These are phyloP conservation scores for Paraconiothyrium sp. DNA, from an alignment of 2,329 filamentous ascomycete species.

Conservation along the genomic window DNA sequence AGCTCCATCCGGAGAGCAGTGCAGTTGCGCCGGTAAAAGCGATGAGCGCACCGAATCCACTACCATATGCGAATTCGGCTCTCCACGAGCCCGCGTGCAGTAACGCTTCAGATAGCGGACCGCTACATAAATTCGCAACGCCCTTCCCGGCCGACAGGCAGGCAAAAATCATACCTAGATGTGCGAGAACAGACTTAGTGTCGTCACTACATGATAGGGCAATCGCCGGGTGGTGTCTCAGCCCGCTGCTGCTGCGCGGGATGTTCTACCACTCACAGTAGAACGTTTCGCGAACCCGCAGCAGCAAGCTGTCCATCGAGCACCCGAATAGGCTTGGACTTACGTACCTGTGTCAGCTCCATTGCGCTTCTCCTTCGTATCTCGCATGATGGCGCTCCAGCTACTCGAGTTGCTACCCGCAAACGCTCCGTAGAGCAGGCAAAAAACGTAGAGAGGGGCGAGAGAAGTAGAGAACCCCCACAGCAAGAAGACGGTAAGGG, in stretches of 20 bases:
- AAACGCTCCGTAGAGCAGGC: constrained; percentile 54
- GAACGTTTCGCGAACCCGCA: background rate
- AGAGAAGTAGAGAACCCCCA: constrained; percentile 58
- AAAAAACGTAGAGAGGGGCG: constrained; percentile 54
- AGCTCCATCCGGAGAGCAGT: constrained; percentile 41
- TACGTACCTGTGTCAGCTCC: constrained; percentile 51
- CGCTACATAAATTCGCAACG: constrained; percentile 61
- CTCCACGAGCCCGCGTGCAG: constrained; percentile 49
- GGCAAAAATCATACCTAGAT: constrained; percentile 56
- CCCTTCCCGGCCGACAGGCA: constrained; percentile 61
- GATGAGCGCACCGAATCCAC: constrained; percentile 54
- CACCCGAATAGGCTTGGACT: background rate
- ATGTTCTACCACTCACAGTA: background rate
- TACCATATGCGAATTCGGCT: constrained; percentile 54
- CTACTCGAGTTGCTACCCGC: constrained; percentile 52
- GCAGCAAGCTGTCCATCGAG: background rate
- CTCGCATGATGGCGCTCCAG: constrained; percentile 58
- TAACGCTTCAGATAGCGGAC: constrained; percentile 61
- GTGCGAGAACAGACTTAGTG: background rate
- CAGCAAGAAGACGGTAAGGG: constrained; percentile 53
- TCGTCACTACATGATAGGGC: background rate
- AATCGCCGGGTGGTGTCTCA: background rate
- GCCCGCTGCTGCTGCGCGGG: background rate
- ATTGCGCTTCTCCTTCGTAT: constrained; percentile 49
- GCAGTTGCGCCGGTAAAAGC: constrained; percentile 55